A percentile compares a stretch with the other conserved stretches of the same genome.
These are phyloP conservation scores for Cryptococcus neoformans DNA, from an alignment of 1,284 basidiomycete genomes.

Conservation along the genomic window DNA sequence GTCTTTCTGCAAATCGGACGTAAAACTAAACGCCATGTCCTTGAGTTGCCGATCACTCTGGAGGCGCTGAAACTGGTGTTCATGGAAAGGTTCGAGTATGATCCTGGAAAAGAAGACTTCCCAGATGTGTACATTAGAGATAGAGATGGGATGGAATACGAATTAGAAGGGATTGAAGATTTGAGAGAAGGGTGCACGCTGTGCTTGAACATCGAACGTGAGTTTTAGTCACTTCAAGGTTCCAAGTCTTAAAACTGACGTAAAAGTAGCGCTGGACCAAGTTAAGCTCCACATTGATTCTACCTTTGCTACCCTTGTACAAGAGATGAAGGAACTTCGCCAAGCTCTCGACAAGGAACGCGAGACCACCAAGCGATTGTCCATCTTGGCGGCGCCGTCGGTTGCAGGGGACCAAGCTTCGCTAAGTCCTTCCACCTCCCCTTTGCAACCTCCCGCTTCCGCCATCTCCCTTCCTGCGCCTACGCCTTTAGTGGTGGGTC, in stretches of 20 bases:
- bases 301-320: conserved; percentile 78
- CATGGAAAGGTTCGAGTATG: conserved; percentile 93
- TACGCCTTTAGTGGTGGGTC: neutral
- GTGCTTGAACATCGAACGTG: conserved; percentile 94
- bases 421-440: conserved; percentile 11
- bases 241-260: neutral
- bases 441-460: conserved; percentile 3
- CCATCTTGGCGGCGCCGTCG: conserved; percentile 47
- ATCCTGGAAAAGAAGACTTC: conserved; percentile 88
- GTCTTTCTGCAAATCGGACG: conserved; percentile 89
- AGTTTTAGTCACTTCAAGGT: conserved; percentile 44
- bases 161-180: conserved; percentile 93
- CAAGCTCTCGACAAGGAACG: conserved; percentile 55
- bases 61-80: conserved; percentile 62
- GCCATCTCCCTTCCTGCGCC: conserved; percentile 1
- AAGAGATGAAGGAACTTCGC: conserved; percentile 89
- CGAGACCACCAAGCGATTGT: conserved; percentile 46
- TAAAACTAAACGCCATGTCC: conserved; percentile 81
- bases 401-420: conserved; percentile 1
- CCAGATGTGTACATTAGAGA: conserved; percentile 95
- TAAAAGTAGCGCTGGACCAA: conserved; percentile 80
- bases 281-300: conserved; percentile 97
- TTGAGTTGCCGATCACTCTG: conserved; percentile 62
- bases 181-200: conserved; percentile 82
- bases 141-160: conserved; percentile 87